A percentile compares a stretch with the other conserved stretches of the same genome.
These are phyloP conservation scores for Aspergillus phoenicis DNA, from an alignment of 2,329 filamentous ascomycete genomes.

Conservation along the genomic window DNA sequence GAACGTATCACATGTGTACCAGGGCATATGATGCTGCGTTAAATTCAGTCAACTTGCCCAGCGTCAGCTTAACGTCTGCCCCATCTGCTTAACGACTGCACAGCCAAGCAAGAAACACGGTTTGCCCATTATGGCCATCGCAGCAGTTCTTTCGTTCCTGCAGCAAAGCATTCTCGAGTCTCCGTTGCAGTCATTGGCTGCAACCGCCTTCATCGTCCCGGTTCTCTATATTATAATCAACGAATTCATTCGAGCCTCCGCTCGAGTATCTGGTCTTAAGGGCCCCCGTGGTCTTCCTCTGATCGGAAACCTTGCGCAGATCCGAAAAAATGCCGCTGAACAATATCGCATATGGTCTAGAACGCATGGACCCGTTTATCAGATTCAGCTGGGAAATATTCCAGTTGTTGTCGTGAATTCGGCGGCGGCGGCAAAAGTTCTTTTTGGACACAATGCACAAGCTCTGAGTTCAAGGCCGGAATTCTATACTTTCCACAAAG, in stretches of 20 bases:
- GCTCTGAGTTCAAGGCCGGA: conserved; percentile 59
- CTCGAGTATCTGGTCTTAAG: conserved; percentile 50
- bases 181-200: conserved; percentile 26
- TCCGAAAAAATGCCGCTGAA: conserved; percentile 58
- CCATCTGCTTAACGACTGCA: not conserved
- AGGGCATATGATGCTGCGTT: not conserved
- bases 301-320: conserved; percentile 59
- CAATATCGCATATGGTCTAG: conserved; percentile 60
- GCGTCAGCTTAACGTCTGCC: not conserved
- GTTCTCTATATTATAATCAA: conserved; percentile 53
- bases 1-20: not conserved
- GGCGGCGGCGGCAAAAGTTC: conserved; percentile 52
- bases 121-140: conserved; percentile 31
- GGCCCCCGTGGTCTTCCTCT: conserved; percentile 57
- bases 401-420: conserved; percentile 61
- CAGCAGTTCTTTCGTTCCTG: conserved; percentile 25
- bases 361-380: conserved; percentile 56
- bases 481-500: conserved; percentile 64
- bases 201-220: conserved; percentile 32
- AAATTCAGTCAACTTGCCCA: conserved; percentile 10
- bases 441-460: conserved; percentile 58
- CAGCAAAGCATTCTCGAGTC: conserved; percentile 22
- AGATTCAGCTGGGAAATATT: conserved; percentile 61
- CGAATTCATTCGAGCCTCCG: conserved; percentile 51
- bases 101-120: not conserved